Evolutionary conservation across 164 flowering plant species (phyloP).

Genomic region (Stephania japonica): DNA sequence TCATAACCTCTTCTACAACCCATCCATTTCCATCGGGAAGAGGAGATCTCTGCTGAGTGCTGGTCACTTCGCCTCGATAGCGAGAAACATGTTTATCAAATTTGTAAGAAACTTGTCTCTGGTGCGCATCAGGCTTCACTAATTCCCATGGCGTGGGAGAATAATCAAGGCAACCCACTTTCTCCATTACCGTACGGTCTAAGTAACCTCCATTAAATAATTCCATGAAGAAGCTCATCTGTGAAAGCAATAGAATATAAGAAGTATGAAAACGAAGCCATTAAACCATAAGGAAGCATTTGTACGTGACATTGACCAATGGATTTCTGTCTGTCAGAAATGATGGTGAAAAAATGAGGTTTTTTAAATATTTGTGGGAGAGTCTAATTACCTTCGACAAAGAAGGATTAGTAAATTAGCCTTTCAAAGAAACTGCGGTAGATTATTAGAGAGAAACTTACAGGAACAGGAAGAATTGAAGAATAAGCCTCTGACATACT

Average conservation of each 20-base stretch:
- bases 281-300: not conserved
- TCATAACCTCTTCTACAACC: slow-evolving; percentile 84
- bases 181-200: slow-evolving; percentile 74
- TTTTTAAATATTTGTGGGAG: no score
- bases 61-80: slow-evolving; percentile 80
- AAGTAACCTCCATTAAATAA: slow-evolving; percentile 67
- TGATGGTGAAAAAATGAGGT: no score
- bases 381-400: no score
- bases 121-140: slow-evolving; percentile 62
- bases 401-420: no score
- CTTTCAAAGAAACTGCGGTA: no score
- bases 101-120: slow-evolving; percentile 71
- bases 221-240: slow-evolving; percentile 63
- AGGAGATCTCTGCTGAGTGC: slow-evolving; percentile 71
- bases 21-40: slow-evolving; percentile 62
- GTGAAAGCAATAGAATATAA: slow-evolving; percentile 8
- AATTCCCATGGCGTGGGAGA: slow-evolving; percentile 78
- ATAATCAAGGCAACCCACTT: slow-evolving; percentile 68
- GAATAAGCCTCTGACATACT: slow-evolving; percentile 72
- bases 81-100: slow-evolving; percentile 62
- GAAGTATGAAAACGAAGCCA: not conserved
- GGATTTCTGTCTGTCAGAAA: not conserved
- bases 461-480: slow-evolving; percentile 54
- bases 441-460: slow-evolving; percentile 32
- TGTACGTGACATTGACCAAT: not conserved